Percentiles rank a stretch among this genome's conserved stretches.
Conservation (phyloP, 2,329 filamentous ascomycete genomes). For the Dactylellina cionopaga region DNA sequence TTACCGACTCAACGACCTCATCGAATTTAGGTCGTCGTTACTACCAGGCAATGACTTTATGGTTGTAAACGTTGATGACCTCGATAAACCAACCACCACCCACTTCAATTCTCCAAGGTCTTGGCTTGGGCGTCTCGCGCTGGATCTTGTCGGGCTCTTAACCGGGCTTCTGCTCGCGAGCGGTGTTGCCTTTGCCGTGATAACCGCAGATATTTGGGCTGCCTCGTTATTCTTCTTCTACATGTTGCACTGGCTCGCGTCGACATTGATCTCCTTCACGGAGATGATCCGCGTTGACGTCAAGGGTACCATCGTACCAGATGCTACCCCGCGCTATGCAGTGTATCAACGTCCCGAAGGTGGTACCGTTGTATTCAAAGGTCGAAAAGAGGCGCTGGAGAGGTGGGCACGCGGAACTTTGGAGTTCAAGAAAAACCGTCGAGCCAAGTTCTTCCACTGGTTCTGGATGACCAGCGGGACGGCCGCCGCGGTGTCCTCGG, state of each 20-base stretch:
- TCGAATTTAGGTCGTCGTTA: conserved; percentile 56
- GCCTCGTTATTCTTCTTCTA: conserved; percentile 58
- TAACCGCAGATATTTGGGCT: conserved; percentile 58
- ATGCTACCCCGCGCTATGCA: conserved; percentile 55
- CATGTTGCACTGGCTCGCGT: conserved; percentile 57
- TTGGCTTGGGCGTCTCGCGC: conserved; percentile 49
- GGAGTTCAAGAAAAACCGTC: conserved; percentile 56
- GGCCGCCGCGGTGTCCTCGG: conserved; percentile 56
- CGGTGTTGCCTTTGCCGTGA: conserved; percentile 56
- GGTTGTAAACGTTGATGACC: conserved; percentile 56
- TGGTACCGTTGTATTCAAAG: conserved; percentile 59
- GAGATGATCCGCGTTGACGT: conserved; percentile 55
- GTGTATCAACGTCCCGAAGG: conserved; percentile 59
- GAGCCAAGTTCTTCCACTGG: conserved; percentile 57
- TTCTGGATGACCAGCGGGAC: conserved; percentile 58
- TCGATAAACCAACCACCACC: conserved; percentile 20
- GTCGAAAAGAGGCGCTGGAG: conserved; percentile 57
- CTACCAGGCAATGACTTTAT: conserved; percentile 58
- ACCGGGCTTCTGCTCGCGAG: conserved; percentile 57
- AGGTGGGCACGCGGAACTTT: conserved; percentile 58
- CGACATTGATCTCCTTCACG: conserved; percentile 56
- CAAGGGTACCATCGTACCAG: conserved; percentile 47
- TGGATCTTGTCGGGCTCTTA: conserved; percentile 55
- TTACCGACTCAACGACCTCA: conserved; percentile 57
- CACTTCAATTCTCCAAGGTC: conserved; percentile 25